These are phyloP conservation scores for Pulveroboletus sp. DNA, from an alignment of 768 basidiomycete species.

Conservation along the genomic window DNA sequence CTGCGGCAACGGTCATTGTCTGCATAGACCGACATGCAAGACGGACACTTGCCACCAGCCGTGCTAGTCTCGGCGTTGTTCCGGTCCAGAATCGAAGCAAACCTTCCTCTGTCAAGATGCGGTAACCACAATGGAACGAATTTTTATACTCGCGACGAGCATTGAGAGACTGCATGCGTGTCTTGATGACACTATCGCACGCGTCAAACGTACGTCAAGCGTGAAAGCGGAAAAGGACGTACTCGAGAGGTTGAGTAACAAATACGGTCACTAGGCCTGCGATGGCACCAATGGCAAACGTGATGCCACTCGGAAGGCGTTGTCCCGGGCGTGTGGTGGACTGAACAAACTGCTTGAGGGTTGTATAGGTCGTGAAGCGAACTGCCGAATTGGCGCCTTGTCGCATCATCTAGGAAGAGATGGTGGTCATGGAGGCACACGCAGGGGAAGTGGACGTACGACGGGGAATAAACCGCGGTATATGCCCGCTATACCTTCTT, in stretches of 20 bases:
- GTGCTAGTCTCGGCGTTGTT: slow-evolving; percentile 81
- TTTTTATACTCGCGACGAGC: slow-evolving; percentile 85
- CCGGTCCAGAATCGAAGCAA: slow-evolving; percentile 93
- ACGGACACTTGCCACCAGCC: slow-evolving; percentile 64
- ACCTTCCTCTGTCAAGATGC: slow-evolving; percentile 93
- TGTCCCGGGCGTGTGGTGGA: slow-evolving; percentile 80
- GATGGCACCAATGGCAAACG: slow-evolving; percentile 90
- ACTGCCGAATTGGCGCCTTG: slow-evolving; percentile 98
- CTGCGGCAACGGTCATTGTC: slow-evolving; percentile 35
- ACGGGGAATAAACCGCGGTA: slow-evolving; percentile 94
- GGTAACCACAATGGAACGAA: slow-evolving; percentile 92
- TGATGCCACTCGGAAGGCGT: slow-evolving; percentile 78
- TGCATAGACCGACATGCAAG: background rate
- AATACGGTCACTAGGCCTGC: slow-evolving; percentile 96
- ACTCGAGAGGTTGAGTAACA: slow-evolving; percentile 83
- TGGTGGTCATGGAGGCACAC: background rate
- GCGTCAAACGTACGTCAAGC: background rate
- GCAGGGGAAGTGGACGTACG: slow-evolving; percentile 43
- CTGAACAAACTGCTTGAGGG: slow-evolving; percentile 89
- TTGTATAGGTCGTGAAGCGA: slow-evolving; percentile 92
- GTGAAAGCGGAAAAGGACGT: slow-evolving; percentile 18
- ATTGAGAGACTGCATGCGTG: slow-evolving; percentile 91
- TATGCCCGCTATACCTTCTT: slow-evolving; percentile 80
- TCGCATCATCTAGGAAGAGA: slow-evolving; percentile 72
- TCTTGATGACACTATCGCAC: slow-evolving; percentile 80